A percentile compares a stretch with the other conserved stretches of the same genome.
These are phyloP conservation scores for Cucurbita ficifolia DNA, from an alignment of 306 rosid species.

Conservation along the genomic window DNA sequence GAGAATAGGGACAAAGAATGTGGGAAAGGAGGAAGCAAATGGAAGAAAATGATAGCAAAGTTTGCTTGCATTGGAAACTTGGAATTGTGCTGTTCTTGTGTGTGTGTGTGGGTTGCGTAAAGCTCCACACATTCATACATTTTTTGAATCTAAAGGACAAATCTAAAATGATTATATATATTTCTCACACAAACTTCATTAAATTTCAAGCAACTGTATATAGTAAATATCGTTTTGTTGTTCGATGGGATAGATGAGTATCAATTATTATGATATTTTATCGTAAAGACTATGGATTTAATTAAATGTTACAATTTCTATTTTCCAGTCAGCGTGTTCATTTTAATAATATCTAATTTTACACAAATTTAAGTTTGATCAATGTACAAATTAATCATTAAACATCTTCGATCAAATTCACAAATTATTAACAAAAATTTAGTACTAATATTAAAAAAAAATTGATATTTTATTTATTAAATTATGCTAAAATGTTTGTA, in stretches of 20 bases:
- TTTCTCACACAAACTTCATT: neutral
- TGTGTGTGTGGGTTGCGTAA: neutral
- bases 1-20: neutral
- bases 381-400: no score
- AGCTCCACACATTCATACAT: neutral
- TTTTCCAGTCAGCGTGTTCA: no score
- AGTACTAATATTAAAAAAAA: no score
- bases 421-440: no score
- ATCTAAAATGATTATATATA: neutral
- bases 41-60: neutral
- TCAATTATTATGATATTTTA: no score
- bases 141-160: neutral
- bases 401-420: no score
- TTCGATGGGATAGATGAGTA: neutral
- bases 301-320: neutral
- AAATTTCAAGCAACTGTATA: neutral
- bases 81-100: neutral
- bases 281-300: no score
- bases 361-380: no score
- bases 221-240: no score
- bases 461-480: no score
- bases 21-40: neutral
- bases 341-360: no score
- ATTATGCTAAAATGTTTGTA: no score
- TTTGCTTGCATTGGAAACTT: slow-evolving; percentile 1